Base-by-base conservation (phyloP, 75 land plant genomes). In the Pinus tabuliformis region DNA sequence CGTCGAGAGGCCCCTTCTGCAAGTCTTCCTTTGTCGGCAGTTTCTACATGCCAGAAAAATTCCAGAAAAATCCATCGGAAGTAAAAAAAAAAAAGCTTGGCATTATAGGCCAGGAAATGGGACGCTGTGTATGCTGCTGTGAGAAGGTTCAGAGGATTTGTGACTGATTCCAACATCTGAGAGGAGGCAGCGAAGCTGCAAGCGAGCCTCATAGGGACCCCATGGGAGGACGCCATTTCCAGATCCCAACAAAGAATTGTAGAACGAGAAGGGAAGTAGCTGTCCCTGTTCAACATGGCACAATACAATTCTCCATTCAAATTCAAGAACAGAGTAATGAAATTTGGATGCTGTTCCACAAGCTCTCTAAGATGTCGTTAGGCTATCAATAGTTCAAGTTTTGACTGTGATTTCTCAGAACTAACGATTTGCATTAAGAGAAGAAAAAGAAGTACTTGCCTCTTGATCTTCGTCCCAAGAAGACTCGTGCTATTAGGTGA, bases 301-400 rank as follows among this genome's bases (percentile, higher is more conserved):
- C 95, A 93, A 85, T 91, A 91, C 76, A 86, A 93, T 78, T 88
- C 92, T 28, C 93, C 93, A 0, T 90, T 93, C 59, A 89, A 88
- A 72, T 84, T 81, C 60, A n/a, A 62, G 0, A 36, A 65, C 57
- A 83, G 95, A 62, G 87, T 88, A 24, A 93, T 62, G 95, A 93
- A 80, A 88, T 93, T 14, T 91, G 88, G 89, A 28, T 90, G 68
- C 61, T 68, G 59, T 49, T 49, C 54, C 12, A 49, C 12, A 49
- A 26, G 26, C 26, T 26, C 26, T 26, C 26, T 26, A 26, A 26
- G 26, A 26, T 26, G 26, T 26, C 26, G 26, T 26, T 0, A 26
- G 26, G 26, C 26, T 26, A 26, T 26, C 26, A 26, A 26, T 26
- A 26, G 26, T 26, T 26, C 0, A 26, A 26, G 26, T 26, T 26